Conservation (phyloP, 1,139 yeast genomes). For the Scheffersomyces segobiensis region DNA sequence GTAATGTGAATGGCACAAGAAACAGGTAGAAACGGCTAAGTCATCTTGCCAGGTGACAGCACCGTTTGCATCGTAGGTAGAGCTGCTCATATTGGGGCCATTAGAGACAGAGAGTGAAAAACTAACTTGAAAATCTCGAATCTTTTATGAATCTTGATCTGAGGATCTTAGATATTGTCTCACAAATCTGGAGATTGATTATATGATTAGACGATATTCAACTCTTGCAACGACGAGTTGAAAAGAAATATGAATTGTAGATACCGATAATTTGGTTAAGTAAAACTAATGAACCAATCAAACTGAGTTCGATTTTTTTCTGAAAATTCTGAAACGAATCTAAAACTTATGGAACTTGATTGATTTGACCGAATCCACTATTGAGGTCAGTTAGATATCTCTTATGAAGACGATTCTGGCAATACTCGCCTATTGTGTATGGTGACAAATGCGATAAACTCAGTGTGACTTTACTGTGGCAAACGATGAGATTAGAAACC, state of each 20-base stretch:
- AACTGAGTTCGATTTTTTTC: too few species aligned
- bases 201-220: too few species aligned
- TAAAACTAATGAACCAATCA: too few species aligned
- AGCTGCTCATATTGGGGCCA: background rate
- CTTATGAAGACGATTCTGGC: background rate
- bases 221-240: background rate
- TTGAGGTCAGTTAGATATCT: background rate
- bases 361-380: background rate
- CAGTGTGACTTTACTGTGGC: background rate
- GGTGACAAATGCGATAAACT: background rate
- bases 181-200: background rate
- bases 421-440: background rate
- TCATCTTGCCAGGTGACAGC: conserved; percentile 74
- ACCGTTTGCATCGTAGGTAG: background rate
- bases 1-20: conserved; percentile 58
- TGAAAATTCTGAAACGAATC: background rate
- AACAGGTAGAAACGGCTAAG: conserved; percentile 57
- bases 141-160: too few species aligned
- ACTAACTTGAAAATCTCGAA: background rate
- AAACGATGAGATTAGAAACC: background rate
- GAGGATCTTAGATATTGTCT: background rate
- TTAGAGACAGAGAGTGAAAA: background rate
- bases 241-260: too few species aligned
- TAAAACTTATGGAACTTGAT: background rate
- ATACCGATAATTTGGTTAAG: too few species aligned